Evolutionary conservation across 2,329 filamentous ascomycete genomes (phyloP).

Genomic region (Monilinia fructicola): DNA sequence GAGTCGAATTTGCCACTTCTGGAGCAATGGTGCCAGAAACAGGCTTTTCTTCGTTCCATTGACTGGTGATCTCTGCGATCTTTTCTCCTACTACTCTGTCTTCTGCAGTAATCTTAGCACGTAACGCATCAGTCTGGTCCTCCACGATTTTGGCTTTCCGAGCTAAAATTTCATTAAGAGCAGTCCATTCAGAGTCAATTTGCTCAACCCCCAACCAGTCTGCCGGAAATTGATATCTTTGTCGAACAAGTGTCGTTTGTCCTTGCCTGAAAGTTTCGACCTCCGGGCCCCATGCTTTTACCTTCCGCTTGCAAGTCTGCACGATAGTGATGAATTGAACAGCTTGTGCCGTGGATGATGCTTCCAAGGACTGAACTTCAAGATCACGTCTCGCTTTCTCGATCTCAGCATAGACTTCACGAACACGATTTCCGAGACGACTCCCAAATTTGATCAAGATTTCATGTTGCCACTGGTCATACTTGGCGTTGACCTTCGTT

Average conservation of each 20-base stretch:
- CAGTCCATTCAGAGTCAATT: slow-evolving; percentile 93
- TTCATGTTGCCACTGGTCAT: slow-evolving; percentile 99
- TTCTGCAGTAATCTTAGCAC: slow-evolving; percentile 91
- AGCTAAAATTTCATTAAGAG: slow-evolving; percentile 85
- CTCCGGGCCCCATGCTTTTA: slow-evolving; percentile 91
- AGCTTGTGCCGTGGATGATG: slow-evolving; percentile 92
- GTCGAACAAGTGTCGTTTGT: slow-evolving; percentile 84
- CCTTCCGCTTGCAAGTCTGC: slow-evolving; percentile 91
- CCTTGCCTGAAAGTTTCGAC: slow-evolving; percentile 95
- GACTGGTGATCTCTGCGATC: slow-evolving; percentile 76
- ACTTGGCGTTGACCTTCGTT: slow-evolving; percentile 97
- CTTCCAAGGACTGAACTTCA: slow-evolving; percentile 88
- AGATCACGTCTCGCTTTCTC: slow-evolving; percentile 87
- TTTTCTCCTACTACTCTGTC: slow-evolving; percentile 89
- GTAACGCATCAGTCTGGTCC: slow-evolving; percentile 91
- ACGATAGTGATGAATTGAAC: slow-evolving; percentile 98
- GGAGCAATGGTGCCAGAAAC: slow-evolving; percentile 93
- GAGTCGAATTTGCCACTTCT: slow-evolving; percentile 78
- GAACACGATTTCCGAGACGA: slow-evolving; percentile 84
- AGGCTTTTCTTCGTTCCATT: slow-evolving; percentile 97
- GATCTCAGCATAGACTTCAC: slow-evolving; percentile 88
- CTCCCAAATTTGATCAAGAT: slow-evolving; percentile 90
- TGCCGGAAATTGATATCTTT: slow-evolving; percentile 88
- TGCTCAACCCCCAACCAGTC: slow-evolving; percentile 97
- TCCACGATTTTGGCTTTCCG: slow-evolving; percentile 94